Evolutionary conservation across 176 grass and related monocot species (phyloP), one percentile per base, ranked within the genome.

Genomic region (Panicum miliaceum): DNA sequence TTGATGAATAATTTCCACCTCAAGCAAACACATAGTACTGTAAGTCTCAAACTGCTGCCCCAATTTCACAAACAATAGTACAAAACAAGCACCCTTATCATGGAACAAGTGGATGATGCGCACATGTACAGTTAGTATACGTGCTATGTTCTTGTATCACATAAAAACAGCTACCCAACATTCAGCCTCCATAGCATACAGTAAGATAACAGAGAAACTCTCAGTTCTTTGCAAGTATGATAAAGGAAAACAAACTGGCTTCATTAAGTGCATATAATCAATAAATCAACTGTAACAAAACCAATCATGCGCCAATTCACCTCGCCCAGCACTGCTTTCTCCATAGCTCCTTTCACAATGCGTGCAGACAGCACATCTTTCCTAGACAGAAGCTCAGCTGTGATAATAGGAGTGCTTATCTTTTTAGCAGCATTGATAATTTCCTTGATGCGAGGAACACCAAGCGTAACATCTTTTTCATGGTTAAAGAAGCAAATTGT

Each of bases 391-490:
- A 98, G 89, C 50, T 59, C 87, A 77, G 92, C 89, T 27, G 87
- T 90, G 45, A 98, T 89, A 71, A 94, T 84, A 23, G 92, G 95
- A 27, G 95, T 98, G 74, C 91, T 98, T 88, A 98, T 98, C 36
- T 94, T 98, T 87, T 95, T 98, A 48, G 95, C 60, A 46, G 89
- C 95, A 81, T 98, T 95, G 78, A 98, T 98, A 84, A 98, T 98
- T 91, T 98, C 95, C 92, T 90, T 98, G 84, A 98, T 98, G 41
- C 95, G 90, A 69, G 95, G 95, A 86, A 98, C 95, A 65, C 95
- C 95, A 79, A 93, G 92, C 52, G 95, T 98, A 84, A 94, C 92
- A 86, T 98, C 92, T 94, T 75, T 81, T 78, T 48, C 18, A 53
- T 77, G 68, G 78, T 94, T 85, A 94, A 92, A 85, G 71, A 81